Evolutionary conservation across 176 grass and related monocot genomes (phyloP).

Genomic region (Pontederia crassipes): DNA sequence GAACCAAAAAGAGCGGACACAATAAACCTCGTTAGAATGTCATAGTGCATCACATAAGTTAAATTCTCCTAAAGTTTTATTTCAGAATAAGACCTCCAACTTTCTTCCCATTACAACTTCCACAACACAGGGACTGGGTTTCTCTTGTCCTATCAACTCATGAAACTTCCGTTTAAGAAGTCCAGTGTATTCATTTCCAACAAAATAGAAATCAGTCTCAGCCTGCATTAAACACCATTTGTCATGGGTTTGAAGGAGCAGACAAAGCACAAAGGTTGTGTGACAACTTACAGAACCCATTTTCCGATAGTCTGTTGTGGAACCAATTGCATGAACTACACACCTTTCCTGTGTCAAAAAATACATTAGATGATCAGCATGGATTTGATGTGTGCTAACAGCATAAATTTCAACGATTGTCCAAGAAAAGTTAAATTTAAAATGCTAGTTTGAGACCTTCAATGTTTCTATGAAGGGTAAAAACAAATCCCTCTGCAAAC

Average conservation of each 20-base stretch:
- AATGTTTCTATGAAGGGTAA: constrained; percentile 77
- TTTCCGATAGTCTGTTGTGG: constrained; percentile 71
- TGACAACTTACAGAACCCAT: constrained; percentile 67
- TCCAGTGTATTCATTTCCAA: constrained; percentile 37
- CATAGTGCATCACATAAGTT: too few relatives aligned
- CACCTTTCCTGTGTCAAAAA: constrained; percentile 65
- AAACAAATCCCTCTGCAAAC: constrained; percentile 39
- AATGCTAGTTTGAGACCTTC: constrained; percentile 44
- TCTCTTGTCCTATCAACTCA: constrained; percentile 57
- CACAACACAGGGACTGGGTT: constrained; percentile 57
- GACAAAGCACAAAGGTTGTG: neutral
- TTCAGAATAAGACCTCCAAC: constrained; percentile 45
- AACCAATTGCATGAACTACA: constrained; percentile 74
- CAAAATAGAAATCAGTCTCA: constrained; percentile 72
- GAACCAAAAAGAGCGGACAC: constrained; percentile 7
- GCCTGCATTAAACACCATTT: constrained; percentile 33
- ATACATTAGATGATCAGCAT: constrained; percentile 4
- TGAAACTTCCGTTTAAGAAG: constrained; percentile 69
- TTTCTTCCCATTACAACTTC: constrained; percentile 88
- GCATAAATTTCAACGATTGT: too few relatives aligned
- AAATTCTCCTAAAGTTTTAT: neutral
- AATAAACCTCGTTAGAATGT: constrained; percentile 11
- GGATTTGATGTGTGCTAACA: too few relatives aligned
- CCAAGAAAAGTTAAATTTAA: neutral
- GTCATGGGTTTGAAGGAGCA: neutral